Base-by-base conservation (phyloP, 768 basidiomycete species). In the Wakefieldia striispora region DNA sequence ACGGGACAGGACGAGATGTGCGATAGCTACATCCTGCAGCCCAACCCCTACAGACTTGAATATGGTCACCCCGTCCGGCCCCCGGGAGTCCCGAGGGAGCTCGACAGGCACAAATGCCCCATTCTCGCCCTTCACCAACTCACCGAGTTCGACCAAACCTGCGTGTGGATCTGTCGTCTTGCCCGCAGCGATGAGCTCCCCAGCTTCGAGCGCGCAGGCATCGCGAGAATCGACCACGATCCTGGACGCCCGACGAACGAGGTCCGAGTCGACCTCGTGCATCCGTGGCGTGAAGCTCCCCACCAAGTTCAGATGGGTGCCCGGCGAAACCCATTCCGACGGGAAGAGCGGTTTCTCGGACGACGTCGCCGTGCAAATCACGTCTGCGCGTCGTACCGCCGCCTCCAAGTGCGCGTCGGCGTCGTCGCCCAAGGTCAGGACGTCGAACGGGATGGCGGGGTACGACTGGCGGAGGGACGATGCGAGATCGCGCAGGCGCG, bases 41-140 rank as follows among this genome's bases (percentile, higher is more conserved):
- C 88, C 90, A 6, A 93, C 68, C 2, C 93, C 92, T 6, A 95
- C 93, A 0, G 86, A 88, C 69, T 94, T 95, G 78, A 91, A 94
- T 24, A 95, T 75, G 1, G 85, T 88, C 11, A 93, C 74, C 1
- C 77, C 74, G 1, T 79, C 81, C 4, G 63, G 54, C 21, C 10
- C 57, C 20, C 41, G 50, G 27, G 59, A 35, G 39, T 35, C 51
- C 40, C 41, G 40, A 5, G 57, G 56, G 16, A 57, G 24, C 23
- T 49, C 51, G 10, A 61, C 43, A 26, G 58, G 37, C 4, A 49
- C 42, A 17, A 54, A 41, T 11, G 40, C 47, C 37, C 55, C 53
- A 34, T 53, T 49, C 0, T 44, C 41, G 2, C 23, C 43, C 34
- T 46, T 50, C 23, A 86, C 68, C 14, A 87, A 62, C 53, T 88